phyloP scores from a whole-genome alignment of 1,284 basidiomycete species.

The Naganishia albida region DNA sequence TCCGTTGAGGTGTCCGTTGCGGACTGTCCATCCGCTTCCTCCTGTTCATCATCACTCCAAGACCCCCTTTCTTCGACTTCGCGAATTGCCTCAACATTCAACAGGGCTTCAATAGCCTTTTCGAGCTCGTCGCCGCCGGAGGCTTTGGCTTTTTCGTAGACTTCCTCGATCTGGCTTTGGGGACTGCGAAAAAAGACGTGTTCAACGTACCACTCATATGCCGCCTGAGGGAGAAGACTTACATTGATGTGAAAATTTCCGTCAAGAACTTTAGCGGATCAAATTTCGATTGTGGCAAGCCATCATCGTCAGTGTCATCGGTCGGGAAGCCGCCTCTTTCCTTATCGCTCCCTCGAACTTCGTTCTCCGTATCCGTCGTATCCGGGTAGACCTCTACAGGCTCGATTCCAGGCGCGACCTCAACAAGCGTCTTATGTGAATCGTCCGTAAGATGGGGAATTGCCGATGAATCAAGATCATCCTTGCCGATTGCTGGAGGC shows the following conservation, averaged over 20 bases:
- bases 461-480: background rate
- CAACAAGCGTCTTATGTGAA: background rate
- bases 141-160: background rate
- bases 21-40: background rate
- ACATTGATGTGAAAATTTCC: constrained; percentile 29
- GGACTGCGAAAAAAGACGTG: constrained; percentile 4
- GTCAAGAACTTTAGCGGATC: constrained; percentile 24
- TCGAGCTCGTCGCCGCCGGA: constrained; percentile 11
- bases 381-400: background rate
- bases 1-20: constrained; percentile 8
- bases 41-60: constrained; percentile 24
- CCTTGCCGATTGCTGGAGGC: background rate
- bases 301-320: constrained; percentile 19
- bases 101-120: constrained; percentile 29
- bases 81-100: constrained; percentile 29
- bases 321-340: constrained; percentile 14
- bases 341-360: background rate
- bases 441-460: background rate
- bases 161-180: constrained; percentile 13
- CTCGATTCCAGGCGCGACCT: background rate
- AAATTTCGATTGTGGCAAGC: background rate
- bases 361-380: background rate
- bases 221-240: background rate
- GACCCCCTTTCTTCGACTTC: constrained; percentile 9
- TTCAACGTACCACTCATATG: background rate